Base-by-base conservation (phyloP, 2,329 filamentous ascomycete species). In the Monosporascus sp. region DNA sequence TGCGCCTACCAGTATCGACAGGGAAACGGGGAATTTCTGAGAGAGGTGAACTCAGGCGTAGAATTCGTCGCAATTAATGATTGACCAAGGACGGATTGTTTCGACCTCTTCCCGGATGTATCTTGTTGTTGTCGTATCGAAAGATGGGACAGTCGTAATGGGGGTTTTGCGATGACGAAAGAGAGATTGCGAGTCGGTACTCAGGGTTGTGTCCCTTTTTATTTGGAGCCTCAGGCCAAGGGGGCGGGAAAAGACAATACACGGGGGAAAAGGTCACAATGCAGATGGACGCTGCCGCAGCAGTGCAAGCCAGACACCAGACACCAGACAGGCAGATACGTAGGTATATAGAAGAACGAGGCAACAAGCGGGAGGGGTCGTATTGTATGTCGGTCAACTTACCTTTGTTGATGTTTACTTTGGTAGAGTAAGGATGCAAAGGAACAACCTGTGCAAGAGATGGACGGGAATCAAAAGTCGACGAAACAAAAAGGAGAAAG, bases 1-100 rank as follows among this genome's bases (percentile, higher is more conserved):
- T 69, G 66, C 66, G 66, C 66, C 65, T 67, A 64, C 61, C 59
- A 52, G 60, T 63, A 55, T 58, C 48, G 54, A 52, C 57, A 54
- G 54, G 58, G 58, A 64, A 66, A 60, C 61, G 61, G 62, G 64
- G 55, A 39, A 22, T 48, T 52, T 54, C 35, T 48, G 54, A 59
- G 52, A 50, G 52, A 56, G 55, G 57, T 47, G 53, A 53, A 52
- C 50, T 25, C 45, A 35, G 52, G 52, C 48, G 54, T 51, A 48
- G 35, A 51, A 14, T 27, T 52, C 50, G 64, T 65, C 62, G 66
- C 65, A 58, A 59, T 49, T 37, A 56, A 55, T 53, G 60, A 65
- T 62, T 62, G 63, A 60, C 50, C 51, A 51, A 38, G 59, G 54
- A 18, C 7, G 44, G 58, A 66, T 59, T 55, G 48, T 51, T 59